Percentiles rank a stretch among this genome's conserved stretches.
These are phyloP conservation scores for Solanum clarkiae DNA, from an alignment of 257 asterid genomes.

Conservation along the genomic window DNA sequence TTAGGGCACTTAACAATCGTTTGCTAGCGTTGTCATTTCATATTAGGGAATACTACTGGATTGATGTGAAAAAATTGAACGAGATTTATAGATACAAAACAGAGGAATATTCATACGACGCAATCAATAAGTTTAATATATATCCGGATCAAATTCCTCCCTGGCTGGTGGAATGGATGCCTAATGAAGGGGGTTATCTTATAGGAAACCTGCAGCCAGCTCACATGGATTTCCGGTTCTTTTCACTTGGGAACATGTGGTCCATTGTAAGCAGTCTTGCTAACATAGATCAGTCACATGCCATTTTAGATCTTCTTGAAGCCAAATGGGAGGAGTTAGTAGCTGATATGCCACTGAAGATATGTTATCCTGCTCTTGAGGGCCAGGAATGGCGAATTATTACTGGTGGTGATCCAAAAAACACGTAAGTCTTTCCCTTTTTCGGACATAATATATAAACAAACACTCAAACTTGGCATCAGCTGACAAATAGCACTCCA, in stretches of 20 bases:
- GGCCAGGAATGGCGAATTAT: slow-evolving; percentile 74
- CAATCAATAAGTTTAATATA: slow-evolving; percentile 73
- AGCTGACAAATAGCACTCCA: too few relatives aligned
- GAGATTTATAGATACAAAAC: slow-evolving; percentile 73
- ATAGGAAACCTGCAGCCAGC: slow-evolving; percentile 84
- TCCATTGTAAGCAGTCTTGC: slow-evolving; percentile 58
- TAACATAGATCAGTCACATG: slow-evolving; percentile 59
- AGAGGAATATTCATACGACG: slow-evolving; percentile 75
- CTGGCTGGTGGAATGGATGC: slow-evolving; percentile 87
- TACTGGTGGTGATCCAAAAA: slow-evolving; percentile 76
- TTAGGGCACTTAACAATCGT: slow-evolving; percentile 56
- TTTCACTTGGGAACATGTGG: slow-evolving; percentile 73
- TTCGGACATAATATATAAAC: too few relatives aligned
- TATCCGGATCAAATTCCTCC: slow-evolving; percentile 84
- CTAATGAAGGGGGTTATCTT: slow-evolving; percentile 57
- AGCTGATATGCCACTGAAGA: slow-evolving; percentile 70
- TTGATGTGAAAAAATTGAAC: slow-evolving; percentile 58
- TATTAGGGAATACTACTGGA: slow-evolving; percentile 75
- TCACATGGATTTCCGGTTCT: slow-evolving; percentile 82
- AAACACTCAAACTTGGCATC: too few relatives aligned
- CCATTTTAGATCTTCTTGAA: slow-evolving; percentile 59
- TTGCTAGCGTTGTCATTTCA: slow-evolving; percentile 68
- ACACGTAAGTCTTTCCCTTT: slow-evolving; percentile 34
- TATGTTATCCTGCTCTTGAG: slow-evolving; percentile 71
- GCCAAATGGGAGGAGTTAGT: slow-evolving; percentile 70